phyloP scores from a whole-genome alignment of 1,284 basidiomycete genomes.

The Apiotrichum porosum region DNA sequence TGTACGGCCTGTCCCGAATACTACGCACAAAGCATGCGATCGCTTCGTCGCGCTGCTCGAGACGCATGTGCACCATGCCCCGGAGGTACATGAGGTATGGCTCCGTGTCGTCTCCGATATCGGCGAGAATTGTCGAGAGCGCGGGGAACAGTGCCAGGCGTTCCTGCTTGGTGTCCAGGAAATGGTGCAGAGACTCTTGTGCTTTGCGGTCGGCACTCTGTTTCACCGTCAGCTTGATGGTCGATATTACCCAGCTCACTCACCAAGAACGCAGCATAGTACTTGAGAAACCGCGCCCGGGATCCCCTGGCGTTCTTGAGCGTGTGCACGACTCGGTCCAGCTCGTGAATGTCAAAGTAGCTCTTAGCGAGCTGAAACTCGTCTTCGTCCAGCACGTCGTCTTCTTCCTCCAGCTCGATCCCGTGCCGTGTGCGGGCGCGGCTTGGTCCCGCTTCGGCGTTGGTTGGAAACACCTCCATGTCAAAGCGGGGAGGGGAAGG shows the following conservation, averaged over 20 bases:
- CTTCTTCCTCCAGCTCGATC: conserved; percentile 57
- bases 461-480: neutral
- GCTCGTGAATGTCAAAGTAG: conserved; percentile 74
- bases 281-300: conserved; percentile 69
- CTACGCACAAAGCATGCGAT: conserved; percentile 76
- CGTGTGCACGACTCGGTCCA: conserved; percentile 65
- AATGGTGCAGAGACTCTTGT: conserved; percentile 48
- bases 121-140: conserved; percentile 59
- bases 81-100: conserved; percentile 76
- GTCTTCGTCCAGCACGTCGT: conserved; percentile 56
- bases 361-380: conserved; percentile 65
- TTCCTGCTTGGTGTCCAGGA: conserved; percentile 60
- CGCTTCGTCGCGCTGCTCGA: conserved; percentile 75
- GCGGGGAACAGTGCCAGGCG: conserved; percentile 63
- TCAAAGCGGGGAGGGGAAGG: conserved; percentile 28
- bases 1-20: conserved; percentile 80
- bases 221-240: conserved; percentile 19
- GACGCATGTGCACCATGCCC: conserved; percentile 69
- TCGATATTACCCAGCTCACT: conserved; percentile 50
- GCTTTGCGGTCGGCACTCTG: conserved; percentile 48
- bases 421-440: conserved; percentile 29
- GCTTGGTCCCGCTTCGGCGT: conserved; percentile 29
- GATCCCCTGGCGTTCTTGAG: conserved; percentile 62
- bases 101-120: conserved; percentile 61
- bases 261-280: conserved; percentile 82